Evolutionary conservation across 202 grass and related monocot species (phyloP).

Genomic region (Tripidium arundinaceum): DNA sequence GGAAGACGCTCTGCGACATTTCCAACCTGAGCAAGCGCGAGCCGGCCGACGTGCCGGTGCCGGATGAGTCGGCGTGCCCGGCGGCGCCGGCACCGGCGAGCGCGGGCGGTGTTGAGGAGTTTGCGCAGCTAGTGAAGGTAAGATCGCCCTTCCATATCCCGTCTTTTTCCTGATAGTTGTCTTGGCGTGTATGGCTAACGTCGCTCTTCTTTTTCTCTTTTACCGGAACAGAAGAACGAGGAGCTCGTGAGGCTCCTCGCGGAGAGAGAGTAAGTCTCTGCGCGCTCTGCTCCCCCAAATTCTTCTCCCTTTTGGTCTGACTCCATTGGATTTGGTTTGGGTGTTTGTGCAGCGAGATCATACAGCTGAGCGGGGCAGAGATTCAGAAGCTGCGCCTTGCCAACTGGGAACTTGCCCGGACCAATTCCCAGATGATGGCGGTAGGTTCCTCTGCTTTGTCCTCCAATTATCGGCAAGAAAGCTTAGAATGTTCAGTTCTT

Average conservation of each 20-base stretch:
- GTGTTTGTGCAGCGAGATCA: constrained; percentile 32
- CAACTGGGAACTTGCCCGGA: constrained; percentile 50
- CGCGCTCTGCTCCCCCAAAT: not conserved
- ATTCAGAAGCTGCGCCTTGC: constrained; percentile 43
- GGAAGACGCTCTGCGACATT: constrained; percentile 70
- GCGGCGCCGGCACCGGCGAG: not conserved
- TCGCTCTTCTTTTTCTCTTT: not conserved
- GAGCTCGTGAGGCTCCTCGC: constrained; percentile 40
- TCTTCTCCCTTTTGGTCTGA: not conserved
- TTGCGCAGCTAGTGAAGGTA: constrained; percentile 34
- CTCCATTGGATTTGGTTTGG: constrained; percentile 7
- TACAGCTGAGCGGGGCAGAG: constrained; percentile 36
- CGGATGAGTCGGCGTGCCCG: not conserved
- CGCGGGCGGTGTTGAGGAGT: not conserved
- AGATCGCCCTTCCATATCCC: not conserved
- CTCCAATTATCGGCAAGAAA: not conserved
- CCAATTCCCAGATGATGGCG: constrained; percentile 40
- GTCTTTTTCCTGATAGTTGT: not conserved
- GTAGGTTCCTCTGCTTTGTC: constrained; percentile 12
- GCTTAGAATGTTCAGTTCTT: not conserved
- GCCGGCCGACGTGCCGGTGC: not conserved
- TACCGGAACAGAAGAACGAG: constrained; percentile 39
- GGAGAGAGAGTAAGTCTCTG: constrained; percentile 48
- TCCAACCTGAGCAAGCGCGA: constrained; percentile 35
- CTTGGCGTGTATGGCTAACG: not conserved